These are phyloP conservation scores for Uronychia binucleata DNA, from an alignment of 73 alveolate species.

Conservation along the genomic window DNA sequence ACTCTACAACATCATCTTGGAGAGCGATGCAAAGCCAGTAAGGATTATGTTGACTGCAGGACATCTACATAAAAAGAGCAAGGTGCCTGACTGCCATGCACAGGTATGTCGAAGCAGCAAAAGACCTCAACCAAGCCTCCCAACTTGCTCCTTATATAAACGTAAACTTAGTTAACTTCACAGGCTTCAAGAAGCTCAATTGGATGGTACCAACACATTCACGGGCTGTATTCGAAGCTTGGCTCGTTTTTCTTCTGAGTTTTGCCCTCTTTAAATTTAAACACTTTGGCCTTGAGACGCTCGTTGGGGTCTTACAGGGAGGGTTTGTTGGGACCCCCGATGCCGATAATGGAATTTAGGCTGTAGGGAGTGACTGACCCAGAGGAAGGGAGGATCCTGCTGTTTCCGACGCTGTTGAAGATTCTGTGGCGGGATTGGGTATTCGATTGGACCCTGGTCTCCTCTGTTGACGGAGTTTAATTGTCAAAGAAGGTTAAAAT, in stretches of 20 bases:
- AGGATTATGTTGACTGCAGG: background rate
- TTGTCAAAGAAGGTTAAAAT: too few relatives aligned
- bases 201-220: background rate
- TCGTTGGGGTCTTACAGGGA: too few relatives aligned
- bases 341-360: too few relatives aligned
- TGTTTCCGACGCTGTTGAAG: too few relatives aligned
- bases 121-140: background rate
- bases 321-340: too few relatives aligned
- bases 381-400: too few relatives aligned
- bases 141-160: slow-evolving; percentile 1
- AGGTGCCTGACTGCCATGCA: background rate
- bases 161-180: background rate
- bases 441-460: too few relatives aligned
- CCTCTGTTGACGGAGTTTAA: too few relatives aligned
- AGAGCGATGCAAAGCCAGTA: slow-evolving; percentile 6
- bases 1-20: background rate
- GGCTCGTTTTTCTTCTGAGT: background rate
- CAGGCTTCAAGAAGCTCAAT: background rate
- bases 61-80: slow-evolving; percentile 1
- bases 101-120: slow-evolving; percentile 10
- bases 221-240: background rate
- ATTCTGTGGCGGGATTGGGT: too few relatives aligned
- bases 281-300: too few relatives aligned
- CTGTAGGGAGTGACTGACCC: too few relatives aligned
- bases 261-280: background rate